Conservation (phyloP, 495 filamentous ascomycete species). For the Rusavskia elegans region DNA sequence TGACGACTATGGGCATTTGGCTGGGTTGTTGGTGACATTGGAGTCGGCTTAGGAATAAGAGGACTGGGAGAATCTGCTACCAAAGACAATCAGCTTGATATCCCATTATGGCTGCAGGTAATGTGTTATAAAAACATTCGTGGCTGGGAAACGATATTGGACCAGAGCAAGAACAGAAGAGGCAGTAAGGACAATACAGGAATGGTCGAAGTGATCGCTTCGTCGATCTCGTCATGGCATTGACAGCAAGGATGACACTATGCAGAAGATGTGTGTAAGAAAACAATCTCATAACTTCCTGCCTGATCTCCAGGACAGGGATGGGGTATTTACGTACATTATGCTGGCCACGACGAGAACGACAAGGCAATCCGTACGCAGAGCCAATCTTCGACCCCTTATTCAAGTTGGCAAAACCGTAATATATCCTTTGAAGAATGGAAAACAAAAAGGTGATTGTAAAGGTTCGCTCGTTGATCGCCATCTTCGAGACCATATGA, state of each 20-base stretch:
- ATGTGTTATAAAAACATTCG: too few relatives aligned
- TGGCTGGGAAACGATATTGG: too few relatives aligned
- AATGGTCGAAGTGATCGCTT: background rate
- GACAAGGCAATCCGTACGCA: constrained; percentile 33
- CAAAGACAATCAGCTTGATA: too few relatives aligned
- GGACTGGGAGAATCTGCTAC: too few relatives aligned
- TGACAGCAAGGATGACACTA: constrained; percentile 21
- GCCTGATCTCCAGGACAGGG: constrained; percentile 31
- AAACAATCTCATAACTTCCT: constrained; percentile 35
- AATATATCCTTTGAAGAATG: background rate
- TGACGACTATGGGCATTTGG: background rate
- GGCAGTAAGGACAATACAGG: background rate
- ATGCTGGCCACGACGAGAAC: constrained; percentile 45
- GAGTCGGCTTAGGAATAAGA: too few relatives aligned
- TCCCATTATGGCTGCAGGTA: too few relatives aligned
- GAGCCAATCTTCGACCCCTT: background rate
- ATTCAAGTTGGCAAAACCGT: background rate
- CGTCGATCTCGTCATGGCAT: constrained; percentile 16
- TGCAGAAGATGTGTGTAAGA: constrained; percentile 34
- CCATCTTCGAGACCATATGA: background rate
- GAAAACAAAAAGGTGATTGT: background rate
- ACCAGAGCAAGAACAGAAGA: background rate
- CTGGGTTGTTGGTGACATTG: too few relatives aligned
- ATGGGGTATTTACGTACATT: constrained; percentile 70
- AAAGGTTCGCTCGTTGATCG: constrained; percentile 1